Evolutionary conservation across 2,329 filamentous ascomycete species (phyloP).

Genomic region (Clarireedia sp.): DNA sequence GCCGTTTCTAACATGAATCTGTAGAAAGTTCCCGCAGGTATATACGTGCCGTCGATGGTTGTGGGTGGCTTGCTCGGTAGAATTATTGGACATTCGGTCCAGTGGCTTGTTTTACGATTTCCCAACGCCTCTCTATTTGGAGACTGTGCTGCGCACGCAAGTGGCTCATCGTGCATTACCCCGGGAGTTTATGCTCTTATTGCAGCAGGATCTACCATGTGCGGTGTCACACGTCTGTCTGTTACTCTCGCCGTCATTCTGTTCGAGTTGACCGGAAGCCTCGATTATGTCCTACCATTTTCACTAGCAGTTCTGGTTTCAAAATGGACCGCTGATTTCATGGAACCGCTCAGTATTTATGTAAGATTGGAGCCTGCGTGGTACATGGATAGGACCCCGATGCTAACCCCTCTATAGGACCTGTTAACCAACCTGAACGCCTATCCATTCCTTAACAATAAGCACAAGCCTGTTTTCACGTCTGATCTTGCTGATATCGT

Average conservation of each 20-base stretch:
- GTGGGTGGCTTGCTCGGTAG: slow-evolving; percentile 88
- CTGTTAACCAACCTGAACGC: slow-evolving; percentile 94
- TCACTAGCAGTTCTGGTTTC: slow-evolving; percentile 84
- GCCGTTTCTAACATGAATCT: background rate
- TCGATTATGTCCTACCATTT: slow-evolving; percentile 93
- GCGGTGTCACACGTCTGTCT: slow-evolving; percentile 85
- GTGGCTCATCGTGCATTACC: slow-evolving; percentile 77
- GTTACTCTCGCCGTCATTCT: slow-evolving; percentile 92
- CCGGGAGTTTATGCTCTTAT: slow-evolving; percentile 96
- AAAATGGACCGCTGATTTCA: slow-evolving; percentile 97
- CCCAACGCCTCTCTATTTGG: slow-evolving; percentile 68
- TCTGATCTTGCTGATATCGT: slow-evolving; percentile 83
- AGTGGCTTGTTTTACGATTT: slow-evolving; percentile 69
- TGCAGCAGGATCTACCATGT: slow-evolving; percentile 95
- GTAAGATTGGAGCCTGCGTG: slow-evolving; percentile 35
- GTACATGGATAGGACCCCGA: too few relatives aligned
- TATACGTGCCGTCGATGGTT: slow-evolving; percentile 98
- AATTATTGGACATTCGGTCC: slow-evolving; percentile 76
- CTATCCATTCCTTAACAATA: slow-evolving; percentile 96
- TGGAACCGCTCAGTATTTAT: slow-evolving; percentile 92
- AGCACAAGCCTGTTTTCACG: slow-evolving; percentile 85
- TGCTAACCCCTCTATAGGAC: slow-evolving; percentile 46
- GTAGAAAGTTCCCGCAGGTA: slow-evolving; percentile 85
- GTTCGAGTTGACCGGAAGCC: slow-evolving; percentile 89
- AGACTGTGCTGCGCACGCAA: slow-evolving; percentile 57